Base-by-base conservation (phyloP, 768 basidiomycete species). In the Russula sp. region DNA sequence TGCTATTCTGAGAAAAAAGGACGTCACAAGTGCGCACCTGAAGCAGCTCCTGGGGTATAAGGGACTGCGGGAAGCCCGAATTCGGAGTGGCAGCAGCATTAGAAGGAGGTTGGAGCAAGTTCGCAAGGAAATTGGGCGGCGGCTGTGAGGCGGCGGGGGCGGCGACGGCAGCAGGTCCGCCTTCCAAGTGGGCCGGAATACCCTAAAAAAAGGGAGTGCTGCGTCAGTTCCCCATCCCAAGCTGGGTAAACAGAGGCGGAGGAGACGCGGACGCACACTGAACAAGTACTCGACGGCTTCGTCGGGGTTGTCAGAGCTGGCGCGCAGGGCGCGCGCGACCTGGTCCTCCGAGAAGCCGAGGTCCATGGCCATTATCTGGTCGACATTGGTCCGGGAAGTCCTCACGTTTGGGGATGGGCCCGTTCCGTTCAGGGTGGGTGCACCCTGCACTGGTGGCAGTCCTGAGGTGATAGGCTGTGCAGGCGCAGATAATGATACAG, bases 221-320 rank as follows among this genome's bases (percentile, higher is more conserved):
- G 60, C 59, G 66, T 68, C 60, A 68, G 11, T 55, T 54, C 45
- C 31, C 8, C 47, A 14, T 16, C 13, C 27, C 35, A 18, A n/a
- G n/a, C 20, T 14, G 9, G 51, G 11, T 13, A 47, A 13, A 3
- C 45, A 53, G 22, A 7, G 22, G 44, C 7, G 37, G 22, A 7
- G 22, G 44, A 7, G 37, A 27, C 13, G 20, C 0, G 10, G 9
- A 77, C 88, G 67, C 68, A 94, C 96, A 62, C 73, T 95, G 84
- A 98, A 88, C 61, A 98, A 78, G 75, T 98, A 98, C 73, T 99
- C 97, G 14, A 93, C 94, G 3, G 97, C 97, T 32, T 95, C 84
- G 69, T 98, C 93, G 16, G 95, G 89, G 76, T 98, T 98, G 75
- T 98, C 98, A 77, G 82, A 98, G 73, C 91, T 94, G 31, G 94